Percentiles rank a stretch among this genome's conserved stretches.
phyloP scores from a whole-genome alignment of 1,284 basidiomycete species.

The Cutaneotrichosporon sp. region DNA sequence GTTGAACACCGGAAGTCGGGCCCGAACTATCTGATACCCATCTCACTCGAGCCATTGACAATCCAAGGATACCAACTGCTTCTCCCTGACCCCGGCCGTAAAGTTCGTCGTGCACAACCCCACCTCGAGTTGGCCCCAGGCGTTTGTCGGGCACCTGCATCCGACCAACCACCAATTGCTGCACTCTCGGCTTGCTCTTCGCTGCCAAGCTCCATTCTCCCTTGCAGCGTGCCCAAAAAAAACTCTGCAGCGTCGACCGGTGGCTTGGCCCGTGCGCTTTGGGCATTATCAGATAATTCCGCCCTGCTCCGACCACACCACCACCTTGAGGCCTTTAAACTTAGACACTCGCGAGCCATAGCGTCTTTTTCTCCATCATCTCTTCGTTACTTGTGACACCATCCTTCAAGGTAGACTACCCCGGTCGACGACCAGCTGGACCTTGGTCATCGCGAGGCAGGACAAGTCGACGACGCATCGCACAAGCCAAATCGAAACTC shows the following conservation, averaged over 20 bases:
- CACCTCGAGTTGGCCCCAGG: too few relatives aligned
- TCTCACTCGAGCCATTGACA: too few relatives aligned
- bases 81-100: not conserved
- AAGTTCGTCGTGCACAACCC: too few relatives aligned
- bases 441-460: too few relatives aligned
- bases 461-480: too few relatives aligned
- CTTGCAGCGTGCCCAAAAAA: slow-evolving; percentile 5
- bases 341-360: not conserved
- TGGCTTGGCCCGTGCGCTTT: not conserved
- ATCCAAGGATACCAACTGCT: not conserved
- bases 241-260: not conserved
- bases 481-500: too few relatives aligned
- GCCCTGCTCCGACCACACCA: not conserved
- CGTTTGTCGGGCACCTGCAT: not conserved
- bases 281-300: slow-evolving; percentile 8
- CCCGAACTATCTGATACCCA: too few relatives aligned
- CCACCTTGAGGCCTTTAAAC: slow-evolving; percentile 5
- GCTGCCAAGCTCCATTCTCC: not conserved
- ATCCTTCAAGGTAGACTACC: not conserved
- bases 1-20: too few relatives aligned
- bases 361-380: not conserved
- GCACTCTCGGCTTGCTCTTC: not conserved
- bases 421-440: too few relatives aligned
- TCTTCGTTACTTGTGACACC: not conserved
- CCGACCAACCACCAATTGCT: not conserved